These are phyloP conservation scores for Cadophora malorum DNA, from an alignment of 2,329 filamentous ascomycete genomes.

Conservation along the genomic window DNA sequence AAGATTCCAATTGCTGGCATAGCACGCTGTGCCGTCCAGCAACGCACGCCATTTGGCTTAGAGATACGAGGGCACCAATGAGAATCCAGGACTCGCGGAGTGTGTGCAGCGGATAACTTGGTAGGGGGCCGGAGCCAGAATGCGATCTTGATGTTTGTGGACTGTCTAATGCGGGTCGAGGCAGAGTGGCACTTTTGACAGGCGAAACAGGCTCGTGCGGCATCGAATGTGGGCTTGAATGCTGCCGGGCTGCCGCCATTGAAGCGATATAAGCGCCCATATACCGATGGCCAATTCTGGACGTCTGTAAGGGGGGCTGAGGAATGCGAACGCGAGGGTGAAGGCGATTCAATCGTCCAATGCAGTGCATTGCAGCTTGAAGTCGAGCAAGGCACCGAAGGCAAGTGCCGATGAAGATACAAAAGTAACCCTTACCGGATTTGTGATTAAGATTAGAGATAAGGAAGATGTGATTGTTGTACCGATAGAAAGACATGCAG, in stretches of 20 bases:
- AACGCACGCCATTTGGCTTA: not conserved
- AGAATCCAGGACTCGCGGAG: not conserved
- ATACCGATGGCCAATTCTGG: not conserved
- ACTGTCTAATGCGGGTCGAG: not conserved
- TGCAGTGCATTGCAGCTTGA: not conserved
- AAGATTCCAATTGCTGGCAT: not conserved
- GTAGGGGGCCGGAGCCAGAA: not conserved
- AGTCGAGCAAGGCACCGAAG: not conserved
- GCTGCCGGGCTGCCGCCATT: conserved; percentile 18
- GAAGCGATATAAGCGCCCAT: conserved; percentile 24
- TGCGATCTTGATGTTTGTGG: conserved; percentile 5
- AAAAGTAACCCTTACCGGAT: not conserved
- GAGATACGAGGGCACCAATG: conserved; percentile 1
- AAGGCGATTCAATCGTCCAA: not conserved
- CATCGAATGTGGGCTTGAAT: not conserved
- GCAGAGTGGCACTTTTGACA: not conserved
- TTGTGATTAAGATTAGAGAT: not conserved
- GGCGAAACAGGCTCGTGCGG: not conserved
- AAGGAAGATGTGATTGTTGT: not conserved
- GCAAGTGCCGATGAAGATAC: conserved; percentile 5
- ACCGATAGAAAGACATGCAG: not conserved
- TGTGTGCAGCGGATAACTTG: not conserved
- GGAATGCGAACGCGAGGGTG: not conserved
- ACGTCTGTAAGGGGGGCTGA: not conserved
- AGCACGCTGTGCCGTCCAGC: conserved; percentile 3